Conservation (phyloP, 2,329 filamentous ascomycete genomes). For the Leptographium flavum region DNA sequence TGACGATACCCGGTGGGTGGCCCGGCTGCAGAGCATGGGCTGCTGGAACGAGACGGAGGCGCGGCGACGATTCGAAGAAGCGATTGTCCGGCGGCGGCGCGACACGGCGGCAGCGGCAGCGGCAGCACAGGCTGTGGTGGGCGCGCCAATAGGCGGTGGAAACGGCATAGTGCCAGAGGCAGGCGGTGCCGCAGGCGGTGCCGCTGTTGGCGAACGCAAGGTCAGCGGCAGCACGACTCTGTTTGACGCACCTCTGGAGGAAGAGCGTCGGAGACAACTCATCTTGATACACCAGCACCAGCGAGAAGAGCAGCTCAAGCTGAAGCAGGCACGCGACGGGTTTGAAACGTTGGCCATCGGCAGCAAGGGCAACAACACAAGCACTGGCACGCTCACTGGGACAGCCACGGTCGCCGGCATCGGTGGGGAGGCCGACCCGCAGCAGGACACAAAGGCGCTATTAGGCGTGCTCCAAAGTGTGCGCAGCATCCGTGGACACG, state of each 20-base stretch:
- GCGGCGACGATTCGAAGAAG: conserved; percentile 63
- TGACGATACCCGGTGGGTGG: conserved; percentile 91
- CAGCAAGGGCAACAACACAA: conserved; percentile 15
- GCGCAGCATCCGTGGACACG: conserved; percentile 68
- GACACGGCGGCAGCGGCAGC: conserved; percentile 28
- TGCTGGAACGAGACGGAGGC: conserved; percentile 88
- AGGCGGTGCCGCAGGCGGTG: not conserved
- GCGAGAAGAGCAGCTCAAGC: conserved; percentile 14
- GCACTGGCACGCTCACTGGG: too few species aligned
- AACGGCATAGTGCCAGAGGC: not conserved
- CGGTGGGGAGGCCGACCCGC: conserved; percentile 18
- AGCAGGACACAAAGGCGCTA: conserved; percentile 47
- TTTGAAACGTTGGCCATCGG: conserved; percentile 62
- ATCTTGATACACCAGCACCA: conserved; percentile 29
- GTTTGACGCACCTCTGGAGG: conserved; percentile 60
- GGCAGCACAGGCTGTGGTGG: conserved; percentile 13
- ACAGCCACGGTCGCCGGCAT: conserved; percentile 9
- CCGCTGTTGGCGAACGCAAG: not conserved
- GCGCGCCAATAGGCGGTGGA: conserved; percentile 10
- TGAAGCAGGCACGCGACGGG: conserved; percentile 35
- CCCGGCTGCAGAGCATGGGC: conserved; percentile 70
- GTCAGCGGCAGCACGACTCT: conserved; percentile 38
- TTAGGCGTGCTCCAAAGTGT: conserved; percentile 56
- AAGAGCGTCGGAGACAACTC: conserved; percentile 28
- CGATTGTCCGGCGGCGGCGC: conserved; percentile 42